phyloP scores from a whole-genome alignment of 768 basidiomycete genomes.

The Trametes meyenii region DNA sequence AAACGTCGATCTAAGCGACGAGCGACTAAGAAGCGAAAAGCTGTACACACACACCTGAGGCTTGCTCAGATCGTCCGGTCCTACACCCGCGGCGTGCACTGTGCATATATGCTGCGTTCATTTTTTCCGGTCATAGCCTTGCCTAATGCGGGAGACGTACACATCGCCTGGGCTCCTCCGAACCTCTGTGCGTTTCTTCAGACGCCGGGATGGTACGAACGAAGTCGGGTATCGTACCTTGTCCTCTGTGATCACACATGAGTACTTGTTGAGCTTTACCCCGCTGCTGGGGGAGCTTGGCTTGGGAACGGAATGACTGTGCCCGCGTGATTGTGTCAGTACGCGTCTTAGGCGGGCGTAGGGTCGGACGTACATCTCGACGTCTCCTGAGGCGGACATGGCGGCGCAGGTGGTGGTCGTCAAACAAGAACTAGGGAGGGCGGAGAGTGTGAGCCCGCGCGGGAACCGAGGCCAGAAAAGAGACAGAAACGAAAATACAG shows the following conservation, averaged over 20 bases:
- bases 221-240: conserved; percentile 49
- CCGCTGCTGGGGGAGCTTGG: conserved; percentile 35
- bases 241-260: conserved; percentile 72
- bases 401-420: conserved; percentile 7
- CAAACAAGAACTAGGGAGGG: background rate
- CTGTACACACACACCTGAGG: conserved; percentile 59
- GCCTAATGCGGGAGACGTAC: conserved; percentile 45
- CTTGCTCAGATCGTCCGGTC: conserved; percentile 81
- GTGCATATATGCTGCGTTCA: background rate
- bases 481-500: background rate
- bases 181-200: conserved; percentile 42
- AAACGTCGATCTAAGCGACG: conserved; percentile 5
- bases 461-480: background rate
- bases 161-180: conserved; percentile 86
- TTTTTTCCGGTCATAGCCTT: background rate
- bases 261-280: conserved; percentile 72
- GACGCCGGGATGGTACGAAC: conserved; percentile 2
- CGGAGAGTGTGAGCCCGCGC: too few species aligned
- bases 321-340: conserved; percentile 26
- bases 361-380: conserved; percentile 57
- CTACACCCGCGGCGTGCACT: conserved; percentile 82
- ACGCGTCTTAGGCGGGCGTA: conserved; percentile 11
- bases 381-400: conserved; percentile 52
- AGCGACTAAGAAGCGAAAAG: background rate
- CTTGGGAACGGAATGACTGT: conserved; percentile 48